Evolutionary conservation across 495 filamentous ascomycete genomes (phyloP).

Genomic region (Penicillium paradoxum): DNA sequence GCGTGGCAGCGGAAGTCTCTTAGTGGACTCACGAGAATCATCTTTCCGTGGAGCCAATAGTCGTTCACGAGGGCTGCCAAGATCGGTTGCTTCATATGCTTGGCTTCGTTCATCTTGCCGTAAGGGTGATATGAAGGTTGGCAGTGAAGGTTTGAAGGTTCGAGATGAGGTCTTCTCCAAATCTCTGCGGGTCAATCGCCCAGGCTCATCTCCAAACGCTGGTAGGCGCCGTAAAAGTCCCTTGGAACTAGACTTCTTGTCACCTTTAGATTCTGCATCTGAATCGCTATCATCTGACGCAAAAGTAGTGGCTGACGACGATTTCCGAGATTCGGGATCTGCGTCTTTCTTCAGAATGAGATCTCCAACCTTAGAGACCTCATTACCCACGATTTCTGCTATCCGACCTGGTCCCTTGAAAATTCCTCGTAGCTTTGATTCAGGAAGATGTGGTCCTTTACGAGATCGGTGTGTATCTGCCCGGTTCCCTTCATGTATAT

Average conservation of each 20-base stretch:
- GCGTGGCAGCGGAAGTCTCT: slow-evolving; percentile 9
- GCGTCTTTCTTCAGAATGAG: slow-evolving; percentile 49
- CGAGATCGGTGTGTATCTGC: slow-evolving; percentile 19
- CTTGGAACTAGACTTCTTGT: slow-evolving; percentile 27
- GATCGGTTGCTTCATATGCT: slow-evolving; percentile 16
- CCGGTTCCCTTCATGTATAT: slow-evolving; percentile 9
- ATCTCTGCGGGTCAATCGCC: slow-evolving; percentile 26
- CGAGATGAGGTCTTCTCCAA: slow-evolving; percentile 29
- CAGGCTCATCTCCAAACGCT: slow-evolving; percentile 33
- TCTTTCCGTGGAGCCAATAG: slow-evolving; percentile 3
- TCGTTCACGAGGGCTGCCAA: slow-evolving; percentile 13
- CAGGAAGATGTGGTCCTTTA: slow-evolving; percentile 25
- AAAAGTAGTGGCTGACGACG: slow-evolving; percentile 36
- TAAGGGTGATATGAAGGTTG: slow-evolving; percentile 47
- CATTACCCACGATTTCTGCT: slow-evolving; percentile 50
- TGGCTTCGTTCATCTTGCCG: slow-evolving; percentile 32
- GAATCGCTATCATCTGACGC: slow-evolving; percentile 42
- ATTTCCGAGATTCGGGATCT: slow-evolving; percentile 29
- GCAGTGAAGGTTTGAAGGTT: slow-evolving; percentile 37
- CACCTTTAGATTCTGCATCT: slow-evolving; percentile 34
- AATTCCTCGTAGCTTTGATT: slow-evolving; percentile 46
- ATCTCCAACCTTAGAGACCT: slow-evolving; percentile 55
- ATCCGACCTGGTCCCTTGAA: slow-evolving; percentile 52
- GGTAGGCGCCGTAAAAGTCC: slow-evolving; percentile 30
- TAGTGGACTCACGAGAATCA: slow-evolving; percentile 9